A percentile compares a stretch with the other conserved stretches of the same genome.
Evolutionary conservation across 441 rosid species (phyloP).

Genomic region (Arabidopsis lyrata): DNA sequence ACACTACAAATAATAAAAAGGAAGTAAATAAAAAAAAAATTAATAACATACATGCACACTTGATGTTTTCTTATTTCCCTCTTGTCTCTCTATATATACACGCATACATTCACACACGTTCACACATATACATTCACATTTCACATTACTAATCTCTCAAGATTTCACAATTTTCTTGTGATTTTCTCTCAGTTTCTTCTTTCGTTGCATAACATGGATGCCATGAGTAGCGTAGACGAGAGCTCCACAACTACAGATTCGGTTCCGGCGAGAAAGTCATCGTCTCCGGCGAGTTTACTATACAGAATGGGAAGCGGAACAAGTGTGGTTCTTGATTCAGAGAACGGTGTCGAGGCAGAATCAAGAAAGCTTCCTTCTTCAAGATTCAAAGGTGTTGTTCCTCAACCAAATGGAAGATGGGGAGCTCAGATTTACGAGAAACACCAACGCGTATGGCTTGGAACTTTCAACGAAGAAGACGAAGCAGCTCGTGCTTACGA

Average conservation of each 20-base stretch:
- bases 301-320: constrained; percentile 76
- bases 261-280: constrained; percentile 21
- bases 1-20: constrained; percentile 22
- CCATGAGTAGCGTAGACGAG: constrained; percentile 66
- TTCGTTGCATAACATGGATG: constrained; percentile 57
- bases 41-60: constrained; percentile 24
- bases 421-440: constrained; percentile 99
- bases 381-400: constrained; percentile 90
- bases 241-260: constrained; percentile 62
- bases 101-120: constrained; percentile 10
- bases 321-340: constrained; percentile 71
- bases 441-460: constrained; percentile 97
- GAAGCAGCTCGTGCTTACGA: constrained; percentile 93
- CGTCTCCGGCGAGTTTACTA: constrained; percentile 29
- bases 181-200: neutral
- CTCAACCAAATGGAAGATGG: constrained; percentile 98
- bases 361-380: constrained; percentile 93
- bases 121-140: constrained; percentile 12
- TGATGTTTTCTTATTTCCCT: constrained; percentile 41
- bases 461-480: constrained; percentile 91
- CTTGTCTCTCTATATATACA: constrained; percentile 33
- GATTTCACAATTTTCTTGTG: constrained; percentile 35
- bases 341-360: constrained; percentile 80
- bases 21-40: neutral
- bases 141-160: constrained; percentile 27